Evolutionary conservation across 1,139 yeast species (phyloP), one percentile per base, ranked within the genome.

Genomic region (Sugiyamaella sp.): DNA sequence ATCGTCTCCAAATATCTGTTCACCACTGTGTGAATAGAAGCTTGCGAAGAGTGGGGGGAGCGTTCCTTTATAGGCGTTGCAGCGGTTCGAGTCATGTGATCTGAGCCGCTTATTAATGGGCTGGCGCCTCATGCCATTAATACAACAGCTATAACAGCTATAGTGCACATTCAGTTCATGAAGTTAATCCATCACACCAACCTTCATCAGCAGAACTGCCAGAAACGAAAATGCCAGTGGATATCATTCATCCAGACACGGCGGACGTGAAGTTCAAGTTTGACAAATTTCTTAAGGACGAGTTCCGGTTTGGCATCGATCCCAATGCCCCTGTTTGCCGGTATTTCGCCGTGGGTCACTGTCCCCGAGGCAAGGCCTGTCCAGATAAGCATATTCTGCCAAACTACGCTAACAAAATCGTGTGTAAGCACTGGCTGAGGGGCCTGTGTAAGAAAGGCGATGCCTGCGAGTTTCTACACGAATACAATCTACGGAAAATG

Each of bases 351-450:
- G 82, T 88, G 46, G 84, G 83, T 38, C 81, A 85, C 33, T 93
- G 99, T 70, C 97, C 97, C 2, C 77, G 85, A 57, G 97, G 97
- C 4, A 77, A 79, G 40, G 79, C 80, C 53, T 93, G 99, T 68
- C 95, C 95, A 24, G 85, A 89, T 71, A 88, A 90, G 66, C 98
- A 93, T 72, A 89, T 89, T 1, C 78, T 89, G 20, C 84, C 95
- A 40, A 84, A 85, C 72, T 89, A 85, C 71, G 80, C 81, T 61
- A 89, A 90, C 71, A 91, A 50, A 51, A 84, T 85, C 53, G 99
- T 93, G 16, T 93, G 99, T 70, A 93, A 95, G 77, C 98, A 93
- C 75, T 93, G 99, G 99, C 80, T 95, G 47, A 80, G 98, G 63
- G 99, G 99, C 0, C 79, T 95, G 37, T 95, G 99, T 72, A 95